Evolutionary conservation across 2,329 filamentous ascomycete species (phyloP), one percentile per base, ranked within the genome.

Genomic region (Raffaelea deltoideospora): DNA sequence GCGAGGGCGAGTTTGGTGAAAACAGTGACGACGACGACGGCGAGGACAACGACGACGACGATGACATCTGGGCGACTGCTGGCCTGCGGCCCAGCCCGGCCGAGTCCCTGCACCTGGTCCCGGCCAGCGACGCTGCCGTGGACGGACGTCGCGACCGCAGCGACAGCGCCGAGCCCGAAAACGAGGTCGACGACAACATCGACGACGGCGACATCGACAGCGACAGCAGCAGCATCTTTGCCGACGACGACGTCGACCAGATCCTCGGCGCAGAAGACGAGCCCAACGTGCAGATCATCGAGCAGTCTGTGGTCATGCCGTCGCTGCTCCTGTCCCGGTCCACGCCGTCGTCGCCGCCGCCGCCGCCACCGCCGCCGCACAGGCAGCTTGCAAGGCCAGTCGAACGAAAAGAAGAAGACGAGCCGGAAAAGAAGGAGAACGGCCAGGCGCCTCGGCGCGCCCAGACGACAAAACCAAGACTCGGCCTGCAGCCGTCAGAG

Each of bases 251-350:
- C 11, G 49, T 54, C 18, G 51, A 57, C n/a, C 58, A 64, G 3
- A n/a, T n/a, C n/a, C n/a, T n/a, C n/a, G n/a, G n/a, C n/a, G n/a
- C n/a, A n/a, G n/a, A n/a, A n/a, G 57, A 63, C 9, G 61, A 63
- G 42, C 57, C 58, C 3, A 64, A 65, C 31, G 54, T 63, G 10
- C 54, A 63, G 43, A 60, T 63, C 24, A 55, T 65, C 4, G 56
- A 63, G 37, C 60, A 65, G 41, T 65, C 62, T 1, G 47, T 53
- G 10, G 53, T 57, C 37, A 47, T 49, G 26, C 37, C 41, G 17
- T 55, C 53, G 3, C 43, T 56, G 23, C 55, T 59, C 14, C 62
- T 10, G 22, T 54, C 59, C 15, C 62, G 8, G 4, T 30, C 33
- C 10, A 7, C 26, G 11, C 27, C 35, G 2, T 20, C 31, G 10